Evolutionary conservation across 441 rosid species (phyloP), one percentile per base, ranked within the genome.

Genomic region (Flueggea neowawraea): DNA sequence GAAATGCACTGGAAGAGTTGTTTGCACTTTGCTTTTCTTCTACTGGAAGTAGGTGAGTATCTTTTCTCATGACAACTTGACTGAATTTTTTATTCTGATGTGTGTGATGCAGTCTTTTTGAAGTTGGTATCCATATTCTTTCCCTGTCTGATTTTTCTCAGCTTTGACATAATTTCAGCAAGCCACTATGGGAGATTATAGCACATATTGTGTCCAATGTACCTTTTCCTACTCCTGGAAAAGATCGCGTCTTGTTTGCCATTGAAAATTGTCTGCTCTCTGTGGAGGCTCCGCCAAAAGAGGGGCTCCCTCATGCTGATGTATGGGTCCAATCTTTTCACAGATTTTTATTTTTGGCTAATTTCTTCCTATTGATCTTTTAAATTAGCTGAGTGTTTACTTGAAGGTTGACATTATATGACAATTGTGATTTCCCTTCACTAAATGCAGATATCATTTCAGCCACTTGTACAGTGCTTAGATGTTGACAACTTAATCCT

Each of bases 171-270:
- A 65, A 60, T 89, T 82, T 75, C 98, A 91, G 99, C 87, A 91
- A 85, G 85, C 97, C 95, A 9, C 72, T 95, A 56, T 95, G 98
- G 99, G 98, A 91, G 55, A 77, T 82, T 72, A 90, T 95, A 54
- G 76, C 90, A 62, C 66, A 80, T 69, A 74, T 83, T 78, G 90
- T 91, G 47, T 82, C 90, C 57, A 85, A 83, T 69, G 98, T 95
- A 57, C 96, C 98, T 63, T 69, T 95, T 84, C 98, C 98, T 22
- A 88, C 89, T 71, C 95, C 98, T 52, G 99, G 97, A 73, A 88
- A 84, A 77, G 97, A 95, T 66, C 77, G 97, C 54, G 84, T 92
- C 72, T 80, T 95, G 75, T 91, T 90, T 83, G 82, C 98, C 65
- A 80, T 92, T 49, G 98, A 90, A 78, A 95, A 84, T 69, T 82